Conservation (phyloP, 2,329 filamentous ascomycete genomes). For the Xylaria arbuscula region DNA sequence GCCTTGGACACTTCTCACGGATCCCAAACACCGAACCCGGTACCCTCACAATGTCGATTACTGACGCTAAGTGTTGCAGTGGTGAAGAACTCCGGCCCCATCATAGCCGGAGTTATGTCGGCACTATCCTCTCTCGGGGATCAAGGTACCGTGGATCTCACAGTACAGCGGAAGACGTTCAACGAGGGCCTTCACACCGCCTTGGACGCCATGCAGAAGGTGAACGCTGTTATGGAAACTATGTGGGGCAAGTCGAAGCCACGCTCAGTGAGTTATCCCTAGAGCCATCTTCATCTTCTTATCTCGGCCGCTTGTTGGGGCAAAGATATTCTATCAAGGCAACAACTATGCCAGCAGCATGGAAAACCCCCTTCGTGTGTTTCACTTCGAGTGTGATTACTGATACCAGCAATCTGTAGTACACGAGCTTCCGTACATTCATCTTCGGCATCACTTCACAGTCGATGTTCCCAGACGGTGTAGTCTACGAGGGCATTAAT, state of each 20-base stretch:
- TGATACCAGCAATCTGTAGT: conserved; percentile 52
- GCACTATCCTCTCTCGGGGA: conserved; percentile 63
- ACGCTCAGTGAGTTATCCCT: conserved; percentile 58
- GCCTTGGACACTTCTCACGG: not conserved
- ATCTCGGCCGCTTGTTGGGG: not conserved
- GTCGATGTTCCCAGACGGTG: conserved; percentile 92
- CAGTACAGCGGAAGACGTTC: conserved; percentile 63
- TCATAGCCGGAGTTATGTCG: conserved; percentile 78
- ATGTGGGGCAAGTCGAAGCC: conserved; percentile 95
- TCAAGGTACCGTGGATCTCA: conserved; percentile 46
- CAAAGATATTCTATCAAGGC: not conserved
- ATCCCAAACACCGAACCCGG: not conserved
- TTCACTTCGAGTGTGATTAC: not conserved
- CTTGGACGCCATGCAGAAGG: conserved; percentile 71
- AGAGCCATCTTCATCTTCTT: not conserved
- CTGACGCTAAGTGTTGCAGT: conserved; percentile 52
- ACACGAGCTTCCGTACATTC: conserved; percentile 92
- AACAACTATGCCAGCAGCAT: not conserved
- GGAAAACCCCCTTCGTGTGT: not conserved
- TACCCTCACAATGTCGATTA: not conserved
- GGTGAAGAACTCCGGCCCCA: conserved; percentile 84
- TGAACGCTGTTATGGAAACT: conserved; percentile 83
- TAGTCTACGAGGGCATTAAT: conserved; percentile 86
- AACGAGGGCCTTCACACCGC: conserved; percentile 73
- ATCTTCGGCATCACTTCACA: conserved; percentile 96